Evolutionary conservation across 805 yeast genomes (phyloP).

Genomic region (Suhomyces vadensis): DNA sequence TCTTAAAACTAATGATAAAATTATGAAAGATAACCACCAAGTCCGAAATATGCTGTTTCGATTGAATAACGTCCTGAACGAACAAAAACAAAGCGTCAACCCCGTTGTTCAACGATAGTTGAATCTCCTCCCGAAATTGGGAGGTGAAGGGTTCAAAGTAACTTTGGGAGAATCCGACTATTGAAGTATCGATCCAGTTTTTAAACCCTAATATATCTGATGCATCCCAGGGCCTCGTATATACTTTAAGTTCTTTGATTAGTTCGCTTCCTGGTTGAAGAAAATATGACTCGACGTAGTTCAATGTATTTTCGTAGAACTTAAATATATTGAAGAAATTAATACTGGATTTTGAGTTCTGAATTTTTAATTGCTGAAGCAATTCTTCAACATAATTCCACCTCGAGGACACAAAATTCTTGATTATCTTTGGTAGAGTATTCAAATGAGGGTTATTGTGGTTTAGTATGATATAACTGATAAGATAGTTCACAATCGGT

Average conservation of each 20-base stretch:
- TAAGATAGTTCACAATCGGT: constrained; percentile 33
- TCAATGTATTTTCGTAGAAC: constrained; percentile 37
- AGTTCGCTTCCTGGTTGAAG: constrained; percentile 16
- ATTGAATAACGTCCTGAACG: neutral
- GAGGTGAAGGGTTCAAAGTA: neutral
- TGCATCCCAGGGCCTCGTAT: constrained; percentile 27
- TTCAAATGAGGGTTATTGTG: constrained; percentile 15
- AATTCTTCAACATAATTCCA: constrained; percentile 17
- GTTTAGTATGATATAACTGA: constrained; percentile 33
- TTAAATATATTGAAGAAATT: constrained; percentile 31
- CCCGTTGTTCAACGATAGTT: neutral
- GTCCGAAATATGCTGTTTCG: constrained; percentile 1
- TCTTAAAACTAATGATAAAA: constrained; percentile 25
- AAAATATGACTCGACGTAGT: constrained; percentile 26
- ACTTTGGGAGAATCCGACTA: constrained; percentile 13
- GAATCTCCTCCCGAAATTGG: neutral
- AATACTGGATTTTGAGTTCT: constrained; percentile 8
- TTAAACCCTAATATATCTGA: constrained; percentile 31
- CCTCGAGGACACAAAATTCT: constrained; percentile 27
- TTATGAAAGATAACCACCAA: constrained; percentile 26
- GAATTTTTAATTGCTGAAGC: constrained; percentile 7
- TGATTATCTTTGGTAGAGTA: constrained; percentile 21
- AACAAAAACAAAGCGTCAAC: neutral
- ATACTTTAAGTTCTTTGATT: constrained; percentile 12
- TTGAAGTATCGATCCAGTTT: constrained; percentile 30